phyloP scores from a whole-genome alignment of 352 stramenopile species.

The Globisporangium nunn region DNA sequence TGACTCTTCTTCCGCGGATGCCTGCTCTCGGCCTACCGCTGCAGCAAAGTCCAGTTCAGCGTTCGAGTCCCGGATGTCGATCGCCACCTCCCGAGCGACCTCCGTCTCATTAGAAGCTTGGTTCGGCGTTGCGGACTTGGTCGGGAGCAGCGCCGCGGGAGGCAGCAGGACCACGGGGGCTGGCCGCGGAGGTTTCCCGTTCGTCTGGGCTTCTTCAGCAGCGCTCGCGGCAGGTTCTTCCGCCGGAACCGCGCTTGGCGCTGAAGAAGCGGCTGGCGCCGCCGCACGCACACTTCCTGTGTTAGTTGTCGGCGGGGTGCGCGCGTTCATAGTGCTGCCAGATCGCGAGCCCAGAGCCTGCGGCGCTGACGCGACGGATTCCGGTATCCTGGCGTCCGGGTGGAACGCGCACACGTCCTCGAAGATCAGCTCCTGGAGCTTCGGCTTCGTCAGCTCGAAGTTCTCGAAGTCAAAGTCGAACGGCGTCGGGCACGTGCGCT shows the following conservation, averaged over 20 bases:
- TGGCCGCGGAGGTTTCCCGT: constrained; percentile 17
- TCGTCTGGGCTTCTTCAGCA: constrained; percentile 4
- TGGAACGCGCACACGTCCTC: constrained; percentile 88
- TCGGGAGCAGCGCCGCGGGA: constrained; percentile 9
- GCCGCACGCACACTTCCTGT: not conserved
- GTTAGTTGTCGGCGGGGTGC: constrained; percentile 13
- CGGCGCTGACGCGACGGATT: constrained; percentile 15
- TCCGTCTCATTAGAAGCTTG: not conserved
- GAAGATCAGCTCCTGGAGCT: constrained; percentile 89
- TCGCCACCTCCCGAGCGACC: constrained; percentile 15
- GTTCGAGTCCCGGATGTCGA: constrained; percentile 32
- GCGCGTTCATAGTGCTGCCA: constrained; percentile 9
- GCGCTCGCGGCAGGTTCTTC: constrained; percentile 11
- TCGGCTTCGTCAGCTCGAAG: constrained; percentile 85
- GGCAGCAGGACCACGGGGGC: constrained; percentile 34
- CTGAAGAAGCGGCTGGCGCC: not conserved
- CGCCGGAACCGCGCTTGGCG: constrained; percentile 11
- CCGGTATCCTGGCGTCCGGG: constrained; percentile 58
- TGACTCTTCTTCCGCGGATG: constrained; percentile 9
- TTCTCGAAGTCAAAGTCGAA: constrained; percentile 88
- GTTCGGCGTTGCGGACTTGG: constrained; percentile 12
- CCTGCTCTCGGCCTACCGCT: not conserved
- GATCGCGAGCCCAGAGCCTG: constrained; percentile 9
- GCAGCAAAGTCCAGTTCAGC: constrained; percentile 6
- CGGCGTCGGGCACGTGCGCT: constrained; percentile 69